Percentiles rank a stretch among this genome's conserved stretches.
Evolutionary conservation across 306 rosid genomes (phyloP).

Genomic region (Cucurbita pepo): DNA sequence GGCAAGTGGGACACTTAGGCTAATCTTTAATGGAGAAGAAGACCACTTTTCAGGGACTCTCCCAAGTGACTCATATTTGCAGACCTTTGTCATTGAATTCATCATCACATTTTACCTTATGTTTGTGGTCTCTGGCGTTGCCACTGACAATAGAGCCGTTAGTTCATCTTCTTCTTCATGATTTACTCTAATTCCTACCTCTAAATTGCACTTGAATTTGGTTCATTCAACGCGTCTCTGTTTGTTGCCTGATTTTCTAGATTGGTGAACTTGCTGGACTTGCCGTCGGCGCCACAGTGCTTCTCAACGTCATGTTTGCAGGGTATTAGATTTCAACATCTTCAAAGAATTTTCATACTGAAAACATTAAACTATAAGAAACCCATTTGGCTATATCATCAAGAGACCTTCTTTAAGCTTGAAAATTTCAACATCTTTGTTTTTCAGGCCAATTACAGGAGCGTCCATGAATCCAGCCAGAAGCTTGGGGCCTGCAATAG

Average conservation of each 20-base stretch:
- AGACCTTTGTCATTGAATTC: conserved; percentile 65
- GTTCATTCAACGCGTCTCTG: background rate
- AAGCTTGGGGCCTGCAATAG: conserved; percentile 69
- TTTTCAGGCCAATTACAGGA: conserved; percentile 57
- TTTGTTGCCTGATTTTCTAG: conserved; percentile 13
- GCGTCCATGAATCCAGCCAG: conserved; percentile 93
- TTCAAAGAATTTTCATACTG: background rate
- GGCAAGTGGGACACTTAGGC: conserved; percentile 58
- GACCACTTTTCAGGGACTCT: conserved; percentile 45
- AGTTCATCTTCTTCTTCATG: background rate
- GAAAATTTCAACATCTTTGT: background rate
- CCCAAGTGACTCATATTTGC: conserved; percentile 34
- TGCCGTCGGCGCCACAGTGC: conserved; percentile 63
- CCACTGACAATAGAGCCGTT: conserved; percentile 80
- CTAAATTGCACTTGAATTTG: background rate
- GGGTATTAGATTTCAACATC: conserved; percentile 26
- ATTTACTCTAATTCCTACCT: background rate
- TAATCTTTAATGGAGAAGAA: conserved; percentile 30
- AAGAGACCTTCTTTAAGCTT: background rate
- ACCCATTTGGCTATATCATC: background rate
- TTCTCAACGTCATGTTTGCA: conserved; percentile 58
- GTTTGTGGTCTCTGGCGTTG: conserved; percentile 64
- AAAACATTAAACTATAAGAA: background rate
- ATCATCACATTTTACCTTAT: conserved; percentile 69
- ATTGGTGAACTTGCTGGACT: conserved; percentile 85